phyloP scores from a whole-genome alignment of 2,329 filamentous ascomycete genomes.

The Huntiella omanensis region DNA sequence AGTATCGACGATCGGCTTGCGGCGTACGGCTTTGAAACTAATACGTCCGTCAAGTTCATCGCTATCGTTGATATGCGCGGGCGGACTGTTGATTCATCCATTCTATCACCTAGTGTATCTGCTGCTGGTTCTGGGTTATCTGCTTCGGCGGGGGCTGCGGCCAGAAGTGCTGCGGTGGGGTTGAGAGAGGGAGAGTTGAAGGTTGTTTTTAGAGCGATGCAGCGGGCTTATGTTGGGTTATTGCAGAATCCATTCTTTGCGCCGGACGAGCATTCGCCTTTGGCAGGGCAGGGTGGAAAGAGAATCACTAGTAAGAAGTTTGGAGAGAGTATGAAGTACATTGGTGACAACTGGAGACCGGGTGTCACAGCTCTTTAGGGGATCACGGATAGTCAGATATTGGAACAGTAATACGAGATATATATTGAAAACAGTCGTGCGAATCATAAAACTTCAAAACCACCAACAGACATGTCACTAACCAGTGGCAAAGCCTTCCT shows the following conservation, averaged over 20 bases:
- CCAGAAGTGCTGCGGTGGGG: constrained; percentile 33
- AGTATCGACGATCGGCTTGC: constrained; percentile 84
- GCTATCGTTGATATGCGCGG: constrained; percentile 84
- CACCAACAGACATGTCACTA: no score
- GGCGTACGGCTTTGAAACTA: constrained; percentile 91
- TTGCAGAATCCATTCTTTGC: constrained; percentile 91
- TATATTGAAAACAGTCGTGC: not conserved
- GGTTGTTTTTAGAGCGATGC: constrained; percentile 70
- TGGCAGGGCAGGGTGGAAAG: constrained; percentile 33
- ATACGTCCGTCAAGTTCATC: constrained; percentile 81
- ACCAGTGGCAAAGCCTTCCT: no score
- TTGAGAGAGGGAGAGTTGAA: constrained; percentile 76
- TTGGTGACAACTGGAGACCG: constrained; percentile 71
- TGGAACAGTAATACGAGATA: not conserved
- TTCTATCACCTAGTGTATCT: constrained; percentile 5
- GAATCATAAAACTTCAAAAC: not conserved
- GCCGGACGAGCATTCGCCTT: constrained; percentile 62
- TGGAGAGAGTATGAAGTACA: constrained; percentile 60
- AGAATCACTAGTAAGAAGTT: constrained; percentile 72
- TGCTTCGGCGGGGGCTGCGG: not conserved
- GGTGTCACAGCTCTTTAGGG: constrained; percentile 42
- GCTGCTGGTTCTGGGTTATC: not conserved
- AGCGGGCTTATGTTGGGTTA: constrained; percentile 75
- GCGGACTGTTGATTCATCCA: constrained; percentile 26
- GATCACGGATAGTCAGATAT: not conserved